phyloP scores from a whole-genome alignment of 2,329 filamentous ascomycete species.

The Cercospora beticola region DNA sequence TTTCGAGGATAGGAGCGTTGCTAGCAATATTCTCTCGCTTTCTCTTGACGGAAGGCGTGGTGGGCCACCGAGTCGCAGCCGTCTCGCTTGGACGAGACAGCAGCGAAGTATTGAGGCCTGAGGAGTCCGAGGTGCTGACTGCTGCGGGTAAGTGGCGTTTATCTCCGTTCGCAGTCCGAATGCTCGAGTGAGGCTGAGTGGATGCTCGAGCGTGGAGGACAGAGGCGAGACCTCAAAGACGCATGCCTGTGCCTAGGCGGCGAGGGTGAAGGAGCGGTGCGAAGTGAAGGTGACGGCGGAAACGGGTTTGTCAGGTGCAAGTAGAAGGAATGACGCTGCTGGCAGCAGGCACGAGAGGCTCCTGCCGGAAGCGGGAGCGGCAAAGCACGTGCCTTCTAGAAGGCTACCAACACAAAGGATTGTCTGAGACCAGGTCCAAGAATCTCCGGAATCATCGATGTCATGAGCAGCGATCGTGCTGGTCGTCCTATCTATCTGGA shows the following conservation, averaged over 20 bases:
- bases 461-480: not conserved
- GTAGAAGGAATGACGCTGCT: conserved; percentile 1
- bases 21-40: conserved; percentile 34
- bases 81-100: conserved; percentile 25
- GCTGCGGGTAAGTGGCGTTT: conserved; percentile 20
- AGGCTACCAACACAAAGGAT: conserved; percentile 4
- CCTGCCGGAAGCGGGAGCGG: conserved; percentile 5
- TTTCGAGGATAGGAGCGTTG: conserved; percentile 21
- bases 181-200: not conserved
- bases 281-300: conserved; percentile 7
- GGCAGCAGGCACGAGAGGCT: conserved; percentile 6
- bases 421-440: conserved; percentile 4
- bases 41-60: conserved; percentile 24
- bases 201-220: not conserved
- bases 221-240: not conserved
- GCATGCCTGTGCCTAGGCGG: not conserved
- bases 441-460: not conserved
- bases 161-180: not conserved
- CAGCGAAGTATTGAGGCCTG: conserved; percentile 2
- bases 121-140: conserved; percentile 8
- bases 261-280: not conserved
- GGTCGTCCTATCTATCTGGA: not conserved
- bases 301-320: conserved; percentile 7
- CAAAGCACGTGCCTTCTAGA: conserved; percentile 1
- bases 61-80: conserved; percentile 26